These are phyloP conservation scores for Pterocarpus macrocarpus DNA, from an alignment of 306 rosid species.

Conservation along the genomic window DNA sequence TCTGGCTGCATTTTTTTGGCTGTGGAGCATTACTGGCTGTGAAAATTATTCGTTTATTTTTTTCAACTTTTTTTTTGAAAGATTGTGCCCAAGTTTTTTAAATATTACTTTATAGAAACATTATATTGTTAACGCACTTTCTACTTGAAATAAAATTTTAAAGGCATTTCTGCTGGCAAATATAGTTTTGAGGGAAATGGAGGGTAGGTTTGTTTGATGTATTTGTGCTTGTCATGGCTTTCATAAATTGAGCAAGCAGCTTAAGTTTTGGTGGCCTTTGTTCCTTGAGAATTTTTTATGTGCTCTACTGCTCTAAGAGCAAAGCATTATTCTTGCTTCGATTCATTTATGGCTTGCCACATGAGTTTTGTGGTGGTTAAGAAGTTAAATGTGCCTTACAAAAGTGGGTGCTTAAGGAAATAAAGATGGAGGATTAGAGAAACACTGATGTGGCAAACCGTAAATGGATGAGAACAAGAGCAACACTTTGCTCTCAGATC, in stretches of 20 bases:
- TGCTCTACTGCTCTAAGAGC: not conserved
- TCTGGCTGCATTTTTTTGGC: no score
- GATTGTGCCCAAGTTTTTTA: not conserved
- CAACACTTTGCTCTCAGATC: not conserved
- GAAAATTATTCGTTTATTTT: no score
- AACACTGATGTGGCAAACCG: not conserved
- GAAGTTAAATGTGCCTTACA: no score
- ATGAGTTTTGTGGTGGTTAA: no score
- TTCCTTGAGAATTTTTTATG: not conserved
- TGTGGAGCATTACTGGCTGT: no score
- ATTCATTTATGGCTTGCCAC: no score
- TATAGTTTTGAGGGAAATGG: not conserved
- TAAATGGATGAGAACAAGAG: not conserved
- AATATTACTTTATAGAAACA: not conserved
- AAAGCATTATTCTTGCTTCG: not conserved
- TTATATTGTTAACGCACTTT: conserved; percentile 1
- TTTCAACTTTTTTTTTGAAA: no score
- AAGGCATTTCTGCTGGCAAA: not conserved
- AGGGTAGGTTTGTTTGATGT: not conserved
- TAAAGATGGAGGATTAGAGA: not conserved
- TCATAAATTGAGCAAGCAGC: not conserved
- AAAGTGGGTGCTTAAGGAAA: not conserved
- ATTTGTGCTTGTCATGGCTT: not conserved
- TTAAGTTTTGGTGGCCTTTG: not conserved
- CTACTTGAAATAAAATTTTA: not conserved